phyloP scores from a whole-genome alignment of 495 filamentous ascomycete genomes.

The Aspergillus panamensis region DNA sequence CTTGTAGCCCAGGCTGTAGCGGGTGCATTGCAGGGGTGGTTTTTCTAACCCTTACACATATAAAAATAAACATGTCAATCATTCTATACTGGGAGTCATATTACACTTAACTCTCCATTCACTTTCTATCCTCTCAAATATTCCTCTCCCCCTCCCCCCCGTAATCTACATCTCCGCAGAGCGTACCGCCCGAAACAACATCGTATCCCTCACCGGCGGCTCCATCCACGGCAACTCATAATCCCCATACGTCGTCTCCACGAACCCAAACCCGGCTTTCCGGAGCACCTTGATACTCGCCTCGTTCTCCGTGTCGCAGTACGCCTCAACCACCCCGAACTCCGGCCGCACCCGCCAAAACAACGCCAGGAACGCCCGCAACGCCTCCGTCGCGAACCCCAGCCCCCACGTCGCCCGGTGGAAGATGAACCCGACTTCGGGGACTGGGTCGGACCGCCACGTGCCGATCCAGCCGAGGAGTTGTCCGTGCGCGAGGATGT shows the following conservation, averaged over 20 bases:
- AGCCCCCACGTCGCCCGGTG: conserved; percentile 27
- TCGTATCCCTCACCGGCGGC: conserved; percentile 6
- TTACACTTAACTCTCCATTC: too few species aligned
- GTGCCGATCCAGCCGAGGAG: conserved; percentile 9
- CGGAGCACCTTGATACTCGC: conserved; percentile 21
- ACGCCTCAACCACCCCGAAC: conserved; percentile 20
- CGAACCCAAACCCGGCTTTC: conserved; percentile 23
- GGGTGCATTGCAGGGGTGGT: not conserved
- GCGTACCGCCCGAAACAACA: not conserved
- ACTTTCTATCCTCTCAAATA: not conserved
- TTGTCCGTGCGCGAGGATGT: not conserved
- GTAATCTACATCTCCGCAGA: too few species aligned
- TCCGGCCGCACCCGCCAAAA: conserved; percentile 28
- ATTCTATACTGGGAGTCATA: too few species aligned
- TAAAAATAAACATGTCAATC: too few species aligned
- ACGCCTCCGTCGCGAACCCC: conserved; percentile 32
- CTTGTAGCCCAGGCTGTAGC: not conserved
- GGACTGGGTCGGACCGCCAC: conserved; percentile 9
- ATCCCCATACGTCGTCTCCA: conserved; percentile 18
- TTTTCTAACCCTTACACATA: not conserved
- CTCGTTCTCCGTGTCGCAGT: conserved; percentile 20
- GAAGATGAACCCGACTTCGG: conserved; percentile 32
- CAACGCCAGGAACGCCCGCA: conserved; percentile 23
- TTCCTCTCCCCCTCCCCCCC: too few species aligned
- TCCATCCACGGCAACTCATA: conserved; percentile 24